phyloP scores from a whole-genome alignment of 176 grass and related monocot species.

The Alloteropsis semialata region DNA sequence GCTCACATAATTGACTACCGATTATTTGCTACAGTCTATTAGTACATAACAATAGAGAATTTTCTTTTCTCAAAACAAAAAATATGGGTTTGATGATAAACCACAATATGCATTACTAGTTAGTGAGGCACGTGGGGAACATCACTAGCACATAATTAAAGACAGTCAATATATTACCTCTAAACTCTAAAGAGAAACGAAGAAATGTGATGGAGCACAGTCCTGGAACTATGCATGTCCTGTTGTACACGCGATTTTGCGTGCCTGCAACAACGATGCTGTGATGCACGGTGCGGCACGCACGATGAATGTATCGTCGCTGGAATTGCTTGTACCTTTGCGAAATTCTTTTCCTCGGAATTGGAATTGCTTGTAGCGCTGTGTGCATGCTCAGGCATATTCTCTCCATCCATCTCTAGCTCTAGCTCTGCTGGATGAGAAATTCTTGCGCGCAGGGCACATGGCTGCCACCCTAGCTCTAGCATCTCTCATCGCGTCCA shows the following conservation, averaged over 20 bases:
- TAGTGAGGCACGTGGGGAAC: not conserved
- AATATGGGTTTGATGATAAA: too few relatives aligned
- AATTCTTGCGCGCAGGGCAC: conserved; percentile 16
- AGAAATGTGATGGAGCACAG: too few relatives aligned
- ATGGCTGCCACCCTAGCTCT: conserved; percentile 8
- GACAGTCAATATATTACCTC: too few relatives aligned
- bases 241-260: too few relatives aligned
- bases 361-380: conserved; percentile 21
- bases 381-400: conserved; percentile 21
- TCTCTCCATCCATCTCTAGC: not conserved
- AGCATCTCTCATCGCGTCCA: not conserved
- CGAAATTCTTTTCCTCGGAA: not conserved
- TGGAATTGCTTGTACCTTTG: not conserved
- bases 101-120: not conserved
- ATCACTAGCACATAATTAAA: too few relatives aligned
- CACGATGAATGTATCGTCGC: not conserved
- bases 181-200: too few relatives aligned
- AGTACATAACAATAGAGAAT: too few relatives aligned
- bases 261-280: not conserved
- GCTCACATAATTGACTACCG: too few relatives aligned
- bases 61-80: too few relatives aligned
- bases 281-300: not conserved
- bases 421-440: not conserved
- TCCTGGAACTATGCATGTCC: not conserved
- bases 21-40: not conserved